A percentile compares a stretch with the other conserved stretches of the same genome.
Conservation (phyloP, 2,329 filamentous ascomycete genomes). For the Epichloe uncinata region DNA sequence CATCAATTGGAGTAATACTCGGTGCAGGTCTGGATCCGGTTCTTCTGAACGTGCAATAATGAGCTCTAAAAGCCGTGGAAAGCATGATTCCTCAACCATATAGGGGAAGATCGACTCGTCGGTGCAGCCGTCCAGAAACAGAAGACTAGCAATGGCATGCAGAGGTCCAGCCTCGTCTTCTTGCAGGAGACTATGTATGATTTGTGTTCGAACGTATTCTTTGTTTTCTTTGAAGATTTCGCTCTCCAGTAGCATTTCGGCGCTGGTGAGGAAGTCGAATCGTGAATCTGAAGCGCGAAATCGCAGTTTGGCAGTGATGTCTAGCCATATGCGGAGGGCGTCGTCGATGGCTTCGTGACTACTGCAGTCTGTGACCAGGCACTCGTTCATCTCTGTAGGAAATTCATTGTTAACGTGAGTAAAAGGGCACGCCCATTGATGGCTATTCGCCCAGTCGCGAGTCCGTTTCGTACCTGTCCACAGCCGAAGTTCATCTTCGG, state of each 20-base stretch:
- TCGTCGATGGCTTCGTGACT: slow-evolving; percentile 61
- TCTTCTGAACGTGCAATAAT: slow-evolving; percentile 53
- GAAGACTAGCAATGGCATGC: slow-evolving; percentile 68
- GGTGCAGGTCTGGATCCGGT: slow-evolving; percentile 59
- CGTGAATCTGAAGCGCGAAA: slow-evolving; percentile 63
- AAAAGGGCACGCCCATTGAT: not conserved
- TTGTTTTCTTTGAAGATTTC: slow-evolving; percentile 59
- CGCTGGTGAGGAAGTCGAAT: slow-evolving; percentile 68
- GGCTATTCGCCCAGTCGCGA: not conserved
- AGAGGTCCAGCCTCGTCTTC: slow-evolving; percentile 76
- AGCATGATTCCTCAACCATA: slow-evolving; percentile 80
- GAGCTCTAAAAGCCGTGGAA: slow-evolving; percentile 70
- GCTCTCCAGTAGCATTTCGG: slow-evolving; percentile 64
- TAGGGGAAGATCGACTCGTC: slow-evolving; percentile 69
- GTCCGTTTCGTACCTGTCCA: slow-evolving; percentile 57
- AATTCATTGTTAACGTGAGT: slow-evolving; percentile 8
- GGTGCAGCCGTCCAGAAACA: slow-evolving; percentile 73
- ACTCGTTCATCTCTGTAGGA: slow-evolving; percentile 31
- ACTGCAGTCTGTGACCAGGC: slow-evolving; percentile 33
- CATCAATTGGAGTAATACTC: slow-evolving; percentile 71
- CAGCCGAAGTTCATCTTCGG: slow-evolving; percentile 75
- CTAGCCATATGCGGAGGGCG: slow-evolving; percentile 70
- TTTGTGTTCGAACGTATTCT: slow-evolving; percentile 83
- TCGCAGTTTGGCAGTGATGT: slow-evolving; percentile 62
- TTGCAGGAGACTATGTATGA: slow-evolving; percentile 74